Evolutionary conservation across 768 basidiomycete species (phyloP).

Genomic region (Tricholoma matsutake): DNA sequence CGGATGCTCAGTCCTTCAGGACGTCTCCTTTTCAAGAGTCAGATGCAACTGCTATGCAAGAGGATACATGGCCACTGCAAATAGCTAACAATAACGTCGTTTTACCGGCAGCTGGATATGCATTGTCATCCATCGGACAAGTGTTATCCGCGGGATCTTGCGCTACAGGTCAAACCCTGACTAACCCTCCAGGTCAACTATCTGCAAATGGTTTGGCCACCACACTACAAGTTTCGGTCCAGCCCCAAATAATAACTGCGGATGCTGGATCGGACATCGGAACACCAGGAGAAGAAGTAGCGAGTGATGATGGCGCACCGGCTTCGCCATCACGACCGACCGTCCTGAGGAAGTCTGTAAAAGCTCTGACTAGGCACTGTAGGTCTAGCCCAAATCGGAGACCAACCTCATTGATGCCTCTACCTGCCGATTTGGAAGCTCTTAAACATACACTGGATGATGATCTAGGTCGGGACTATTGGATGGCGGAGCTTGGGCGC

Average conservation of each 20-base stretch:
- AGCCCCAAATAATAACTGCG: background rate
- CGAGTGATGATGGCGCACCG: background rate
- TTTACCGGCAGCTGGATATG: background rate
- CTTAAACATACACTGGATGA: background rate
- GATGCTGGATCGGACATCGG: background rate
- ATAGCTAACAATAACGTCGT: background rate
- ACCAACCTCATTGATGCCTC: background rate
- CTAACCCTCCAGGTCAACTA: background rate
- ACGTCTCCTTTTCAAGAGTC: background rate
- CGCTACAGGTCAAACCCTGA: background rate
- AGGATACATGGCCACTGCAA: background rate
- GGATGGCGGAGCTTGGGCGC: background rate
- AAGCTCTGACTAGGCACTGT: background rate
- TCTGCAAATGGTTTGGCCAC: background rate
- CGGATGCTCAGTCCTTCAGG: background rate
- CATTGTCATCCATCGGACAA: background rate
- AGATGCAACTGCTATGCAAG: background rate
- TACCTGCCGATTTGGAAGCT: background rate
- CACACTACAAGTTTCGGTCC: background rate
- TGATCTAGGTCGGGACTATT: background rate
- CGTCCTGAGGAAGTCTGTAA: background rate
- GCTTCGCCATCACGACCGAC: background rate
- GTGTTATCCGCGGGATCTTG: background rate
- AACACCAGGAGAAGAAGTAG: background rate
- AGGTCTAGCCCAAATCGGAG: background rate